phyloP scores from a whole-genome alignment of 495 filamentous ascomycete genomes.

The Daldinia grandis region DNA sequence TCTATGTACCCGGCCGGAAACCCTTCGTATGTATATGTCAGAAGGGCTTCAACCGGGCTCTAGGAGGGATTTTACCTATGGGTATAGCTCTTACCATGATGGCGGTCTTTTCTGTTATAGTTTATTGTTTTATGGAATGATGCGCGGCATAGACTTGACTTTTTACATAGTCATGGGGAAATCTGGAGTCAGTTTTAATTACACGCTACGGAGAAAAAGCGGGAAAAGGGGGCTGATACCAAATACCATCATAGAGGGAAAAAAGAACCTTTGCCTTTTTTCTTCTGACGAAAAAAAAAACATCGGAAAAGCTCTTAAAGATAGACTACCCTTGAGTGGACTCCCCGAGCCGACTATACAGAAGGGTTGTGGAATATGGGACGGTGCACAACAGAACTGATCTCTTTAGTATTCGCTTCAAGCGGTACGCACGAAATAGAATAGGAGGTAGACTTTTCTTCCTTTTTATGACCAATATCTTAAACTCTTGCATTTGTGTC shows the following conservation, averaged over 20 bases:
- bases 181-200: constrained; percentile 26
- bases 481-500: neutral
- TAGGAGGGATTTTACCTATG: constrained; percentile 2
- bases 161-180: constrained; percentile 16
- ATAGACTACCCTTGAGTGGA: constrained; percentile 26
- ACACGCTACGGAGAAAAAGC: constrained; percentile 25
- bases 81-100: constrained; percentile 5
- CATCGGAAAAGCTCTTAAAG: constrained; percentile 23
- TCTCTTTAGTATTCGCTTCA: constrained; percentile 12
- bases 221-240: constrained; percentile 32
- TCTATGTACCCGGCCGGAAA: constrained; percentile 8
- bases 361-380: neutral
- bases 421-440: constrained; percentile 5
- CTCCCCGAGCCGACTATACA: neutral
- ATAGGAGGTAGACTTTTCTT: constrained; percentile 15
- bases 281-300: constrained; percentile 9
- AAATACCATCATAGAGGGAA: constrained; percentile 28
- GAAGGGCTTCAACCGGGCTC: constrained; percentile 9
- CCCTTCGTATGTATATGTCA: constrained; percentile 15
- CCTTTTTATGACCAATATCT: neutral
- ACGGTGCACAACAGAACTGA: constrained; percentile 6
- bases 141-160: constrained; percentile 27
- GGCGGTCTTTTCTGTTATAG: constrained; percentile 9
- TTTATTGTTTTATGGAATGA: constrained; percentile 28
- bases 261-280: constrained; percentile 4